Base-by-base conservation (phyloP, 768 basidiomycete genomes). In the Russula sp. region DNA sequence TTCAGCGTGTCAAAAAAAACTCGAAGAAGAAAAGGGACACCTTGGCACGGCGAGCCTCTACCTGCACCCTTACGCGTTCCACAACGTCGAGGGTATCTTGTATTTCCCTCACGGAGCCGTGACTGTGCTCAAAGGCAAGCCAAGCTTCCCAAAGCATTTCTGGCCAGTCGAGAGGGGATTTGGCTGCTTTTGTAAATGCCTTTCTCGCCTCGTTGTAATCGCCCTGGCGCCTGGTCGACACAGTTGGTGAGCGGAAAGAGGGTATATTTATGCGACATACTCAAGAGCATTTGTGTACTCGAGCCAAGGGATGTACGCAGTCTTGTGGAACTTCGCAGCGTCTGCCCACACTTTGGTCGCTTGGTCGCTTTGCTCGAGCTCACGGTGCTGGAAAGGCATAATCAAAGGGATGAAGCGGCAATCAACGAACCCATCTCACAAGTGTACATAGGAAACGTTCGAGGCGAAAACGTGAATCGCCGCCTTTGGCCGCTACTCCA, bases 81-180 rank as follows among this genome's bases (percentile, higher is more conserved):
- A 91, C 77, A 64, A 84, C 84, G 59, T 83, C 82, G 50, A 88
- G 71, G 47, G 83, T 83, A 10, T 76, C 75, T 44, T 91, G 84
- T 34, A 91, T 77, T 42, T 85, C 83, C 34, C 82, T 77, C 14
- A 91, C 77, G 27, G 83, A 80, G 0, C 96, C 96, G 69, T 94
- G 80, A 4, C 89, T 75, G 66, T 91, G 84, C 72, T 98, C 96
- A 69, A 98, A 97, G n/a, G 80, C 75, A 18, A 87, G 70, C 90
- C 92, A 96, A 1, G 90, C 87, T 59, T 94, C 91, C 86, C 91
- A 96, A 8, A 98, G 77, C 10, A 87, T 89, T 73, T 99, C 96
- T 0, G 97, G 94, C 88, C 94, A 98, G 73, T 99, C 96, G 44
- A 98, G 69, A 55, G 87, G 83, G 71, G 88, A 89, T 49, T 78